Evolutionary conservation across 345 rosid genomes (phyloP), one percentile per base, ranked within the genome.

Genomic region (Syzygium aqueum): DNA sequence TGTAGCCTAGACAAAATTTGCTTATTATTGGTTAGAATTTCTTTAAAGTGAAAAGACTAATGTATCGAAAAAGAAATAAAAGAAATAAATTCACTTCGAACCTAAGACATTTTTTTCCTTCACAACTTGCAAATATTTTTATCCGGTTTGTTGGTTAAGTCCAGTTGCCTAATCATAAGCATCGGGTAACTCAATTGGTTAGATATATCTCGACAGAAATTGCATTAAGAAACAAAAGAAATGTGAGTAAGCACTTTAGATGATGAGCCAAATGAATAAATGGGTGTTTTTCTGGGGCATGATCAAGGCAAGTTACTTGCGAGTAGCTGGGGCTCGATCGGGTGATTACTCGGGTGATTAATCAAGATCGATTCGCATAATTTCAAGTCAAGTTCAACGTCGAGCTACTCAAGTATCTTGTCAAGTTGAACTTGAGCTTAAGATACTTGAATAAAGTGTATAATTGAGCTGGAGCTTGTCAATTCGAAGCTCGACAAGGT

Each of bases 91-190:
- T 59, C 65, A 59, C 27, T 27, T 59, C 7, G 3, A 59, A 59
- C 65, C 65, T 59, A 25, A 25, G 65, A 59, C 65, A 27, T 59
- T 59, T 27, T 59, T 59, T 59, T 59, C 16, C 33, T 59, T 59
- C 67, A 11, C 67, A 12, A 27, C 33, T 27, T 59, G 30, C 12
- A 59, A 27, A 11, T 0, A 0, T 0, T 5, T 25, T 59, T 27
- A 59, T 27, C 28, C 65, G 65, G 65, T 59, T 59, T 11, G 16
- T 59, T 59, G 25, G 16, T 5, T 59, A 25, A 25, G 30, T 59
- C 30, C 65, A 27, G 65, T 59, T 59, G 65, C 65, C 65, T 59
- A 59, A 27, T 25, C 28, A 14, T 0, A 59, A 27, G 67, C 67
- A 59, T 59, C 67, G 12, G 15, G 33, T 27, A 5, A 5, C 15